These are phyloP conservation scores for Candida pseudoviswanathii DNA, from an alignment of 1,139 yeast species.

Conservation along the genomic window DNA sequence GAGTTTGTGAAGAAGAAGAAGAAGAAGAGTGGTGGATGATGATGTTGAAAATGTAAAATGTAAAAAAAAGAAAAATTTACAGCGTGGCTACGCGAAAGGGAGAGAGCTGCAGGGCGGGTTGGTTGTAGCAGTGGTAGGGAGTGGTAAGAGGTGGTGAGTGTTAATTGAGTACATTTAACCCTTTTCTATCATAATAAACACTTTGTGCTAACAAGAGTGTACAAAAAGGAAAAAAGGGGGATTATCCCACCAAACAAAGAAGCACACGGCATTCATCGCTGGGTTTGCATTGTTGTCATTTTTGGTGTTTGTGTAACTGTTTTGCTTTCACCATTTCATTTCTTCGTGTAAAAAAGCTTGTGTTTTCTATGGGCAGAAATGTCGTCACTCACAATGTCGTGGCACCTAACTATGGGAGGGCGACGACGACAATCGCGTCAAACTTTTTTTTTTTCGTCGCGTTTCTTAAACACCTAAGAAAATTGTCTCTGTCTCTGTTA, in stretches of 20 bases:
- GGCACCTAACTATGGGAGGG: not conserved
- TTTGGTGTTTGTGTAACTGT: conserved; percentile 4
- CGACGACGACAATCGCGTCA: conserved; percentile 2
- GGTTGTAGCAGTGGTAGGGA: not conserved
- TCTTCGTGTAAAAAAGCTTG: not conserved
- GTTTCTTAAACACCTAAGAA: not conserved
- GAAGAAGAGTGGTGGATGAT: not conserved
- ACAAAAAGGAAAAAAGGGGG: not conserved
- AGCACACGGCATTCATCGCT: no score
- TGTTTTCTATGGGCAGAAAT: no score
- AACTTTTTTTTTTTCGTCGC: not conserved
- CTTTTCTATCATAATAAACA: not conserved
- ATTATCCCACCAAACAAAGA: not conserved
- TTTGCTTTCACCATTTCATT: not conserved
- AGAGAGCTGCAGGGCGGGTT: not conserved
- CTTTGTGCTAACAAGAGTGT: not conserved
- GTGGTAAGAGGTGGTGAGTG: no score
- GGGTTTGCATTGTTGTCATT: not conserved
- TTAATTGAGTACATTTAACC: not conserved
- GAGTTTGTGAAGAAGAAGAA: not conserved
- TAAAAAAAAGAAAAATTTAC: not conserved
- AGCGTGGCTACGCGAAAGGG: not conserved
- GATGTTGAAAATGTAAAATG: conserved; percentile 4
- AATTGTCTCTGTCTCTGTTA: no score
- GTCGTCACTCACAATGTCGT: not conserved